Evolutionary conservation across 2,329 filamentous ascomycete genomes (phyloP), one percentile per base, ranked within the genome.

Genomic region (Penicillium sp.): DNA sequence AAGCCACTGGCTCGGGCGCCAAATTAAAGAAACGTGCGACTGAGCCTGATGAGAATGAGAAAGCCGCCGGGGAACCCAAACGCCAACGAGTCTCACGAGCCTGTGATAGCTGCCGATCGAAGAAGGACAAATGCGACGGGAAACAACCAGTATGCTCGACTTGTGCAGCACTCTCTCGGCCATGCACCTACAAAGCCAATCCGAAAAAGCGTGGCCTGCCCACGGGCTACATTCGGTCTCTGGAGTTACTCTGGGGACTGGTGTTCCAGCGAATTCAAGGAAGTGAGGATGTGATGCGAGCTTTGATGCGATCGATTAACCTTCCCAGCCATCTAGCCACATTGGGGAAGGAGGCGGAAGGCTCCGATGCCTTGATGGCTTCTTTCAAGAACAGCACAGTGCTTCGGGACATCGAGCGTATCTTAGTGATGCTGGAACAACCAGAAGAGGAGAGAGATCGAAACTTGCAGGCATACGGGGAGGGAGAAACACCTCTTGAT

Each of bases 181-280:
- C 79, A 32, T 92, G 90, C 70, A 86, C 86, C 14, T 92, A 92
- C 69, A 85, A 88, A 57, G 82, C 87, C 50, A 86, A 85, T 50
- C 85, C 87, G 7, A 91, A 90, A 72, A 91, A 91, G 70, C 81
- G 89, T 59, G 89, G 90, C 4, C 84, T 92, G 10, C 89, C 89
- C 63, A 89, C 89, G n/a, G 89, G 90, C 14, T 91, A 92, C 66
- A 87, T 92, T 51, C 83, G 88, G 32, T 88, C 87, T 0, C 77
- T 92, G 16, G 89, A 92, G 70, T 72, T 89, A 42, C 82, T 86
- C 9, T 78, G 89, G 51, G 86, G 86, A 11, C 86, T 86, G 78
- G 74, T 89, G 1, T 87, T 90, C 56, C 81, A 84, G 55, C 82
- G 83, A 51, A 80, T 85, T 34, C 79, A 83, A 13, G 83, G 81